These are phyloP conservation scores for Ceratorhiza oryzae-sativae DNA, from an alignment of 1,284 basidiomycete genomes.

Conservation along the genomic window DNA sequence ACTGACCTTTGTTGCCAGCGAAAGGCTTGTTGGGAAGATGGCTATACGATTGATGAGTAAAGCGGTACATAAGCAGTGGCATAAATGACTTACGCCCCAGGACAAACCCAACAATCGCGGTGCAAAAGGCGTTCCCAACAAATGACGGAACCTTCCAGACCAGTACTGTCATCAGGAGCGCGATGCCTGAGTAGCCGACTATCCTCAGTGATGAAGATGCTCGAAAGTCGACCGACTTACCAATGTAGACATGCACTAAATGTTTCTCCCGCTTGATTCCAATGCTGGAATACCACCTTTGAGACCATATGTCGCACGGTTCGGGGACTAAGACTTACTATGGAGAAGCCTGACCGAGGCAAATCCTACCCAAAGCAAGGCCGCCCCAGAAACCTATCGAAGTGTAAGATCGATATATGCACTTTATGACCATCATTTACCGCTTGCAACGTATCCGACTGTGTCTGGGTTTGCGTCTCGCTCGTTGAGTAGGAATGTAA, in stretches of 20 bases:
- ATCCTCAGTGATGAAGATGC: background rate
- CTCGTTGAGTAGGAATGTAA: conserved; percentile 29
- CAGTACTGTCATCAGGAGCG: conserved; percentile 59
- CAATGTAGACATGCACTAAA: conserved; percentile 39
- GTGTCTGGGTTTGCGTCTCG: conserved; percentile 61
- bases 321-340: conserved; percentile 46
- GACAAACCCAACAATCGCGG: conserved; percentile 47
- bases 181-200: conserved; percentile 50
- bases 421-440: conserved; percentile 45
- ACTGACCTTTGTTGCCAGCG: conserved; percentile 39
- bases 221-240: background rate
- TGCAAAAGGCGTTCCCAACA: conserved; percentile 58
- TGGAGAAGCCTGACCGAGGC: conserved; percentile 58
- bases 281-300: conserved; percentile 25
- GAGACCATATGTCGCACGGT: no score
- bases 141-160: conserved; percentile 62
- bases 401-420: background rate
- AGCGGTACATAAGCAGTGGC: background rate
- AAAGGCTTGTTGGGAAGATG: conserved; percentile 58
- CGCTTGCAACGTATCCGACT: conserved; percentile 64
- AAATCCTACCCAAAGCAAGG: conserved; percentile 58
- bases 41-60: conserved; percentile 43
- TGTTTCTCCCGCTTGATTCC: conserved; percentile 41
- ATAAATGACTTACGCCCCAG: conserved; percentile 49
- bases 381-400: conserved; percentile 59